Percentiles rank a stretch among this genome's conserved stretches.
phyloP scores from a whole-genome alignment of 768 basidiomycete genomes.

The Pleurotus platypus region DNA sequence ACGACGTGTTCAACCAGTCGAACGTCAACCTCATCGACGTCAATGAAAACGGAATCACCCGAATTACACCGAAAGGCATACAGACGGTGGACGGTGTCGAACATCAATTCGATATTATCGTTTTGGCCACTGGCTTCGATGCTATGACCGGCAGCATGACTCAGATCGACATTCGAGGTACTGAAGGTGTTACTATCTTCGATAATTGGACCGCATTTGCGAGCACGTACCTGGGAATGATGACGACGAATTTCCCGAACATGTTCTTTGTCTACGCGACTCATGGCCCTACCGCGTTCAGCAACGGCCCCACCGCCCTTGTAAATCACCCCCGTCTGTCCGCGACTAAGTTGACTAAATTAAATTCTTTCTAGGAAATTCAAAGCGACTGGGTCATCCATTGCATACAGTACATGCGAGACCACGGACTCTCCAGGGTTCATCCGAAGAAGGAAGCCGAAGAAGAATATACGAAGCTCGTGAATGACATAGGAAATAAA shows the following conservation, averaged over 20 bases:
- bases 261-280: conserved; percentile 24
- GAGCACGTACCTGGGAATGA: conserved; percentile 20
- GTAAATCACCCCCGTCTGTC: conserved; percentile 12
- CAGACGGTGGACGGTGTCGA: conserved; percentile 16
- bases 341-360: not conserved
- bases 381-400: conserved; percentile 22
- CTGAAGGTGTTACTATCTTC: conserved; percentile 13
- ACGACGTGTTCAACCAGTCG: conserved; percentile 21
- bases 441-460: conserved; percentile 12
- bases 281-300: conserved; percentile 21
- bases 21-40: conserved; percentile 20
- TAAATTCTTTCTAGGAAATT: conserved; percentile 14
- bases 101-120: conserved; percentile 19
- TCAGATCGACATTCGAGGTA: conserved; percentile 17
- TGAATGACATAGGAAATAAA: conserved; percentile 11
- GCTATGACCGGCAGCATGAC: conserved; percentile 20
- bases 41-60: conserved; percentile 16
- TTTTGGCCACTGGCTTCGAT: conserved; percentile 22
- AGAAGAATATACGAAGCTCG: conserved; percentile 10
- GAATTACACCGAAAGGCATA: conserved; percentile 18
- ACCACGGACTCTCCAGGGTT: conserved; percentile 12
- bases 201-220: conserved; percentile 21
- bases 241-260: conserved; percentile 18
- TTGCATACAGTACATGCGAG: conserved; percentile 14
- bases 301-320: conserved; percentile 20